Evolutionary conservation across 192 early-diverging fungal species (phyloP).

Genomic region (Coemansia sp.): DNA sequence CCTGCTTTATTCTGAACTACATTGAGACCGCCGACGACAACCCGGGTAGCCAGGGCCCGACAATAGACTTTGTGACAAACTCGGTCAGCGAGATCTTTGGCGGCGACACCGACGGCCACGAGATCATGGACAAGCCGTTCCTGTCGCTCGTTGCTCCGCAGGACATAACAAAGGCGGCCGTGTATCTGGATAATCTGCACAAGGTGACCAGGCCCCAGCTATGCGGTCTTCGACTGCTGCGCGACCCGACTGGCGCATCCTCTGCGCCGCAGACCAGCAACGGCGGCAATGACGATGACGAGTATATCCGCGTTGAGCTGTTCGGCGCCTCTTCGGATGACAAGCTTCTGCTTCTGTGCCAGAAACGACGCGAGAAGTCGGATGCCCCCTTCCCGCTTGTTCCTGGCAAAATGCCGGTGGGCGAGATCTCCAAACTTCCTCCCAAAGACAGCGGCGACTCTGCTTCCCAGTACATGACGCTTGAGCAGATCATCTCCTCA

Average conservation of each 20-base stretch:
- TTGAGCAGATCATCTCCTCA: slow-evolving; percentile 42
- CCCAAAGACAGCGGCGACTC: neutral
- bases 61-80: slow-evolving; percentile 43
- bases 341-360: slow-evolving; percentile 40
- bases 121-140: slow-evolving; percentile 34
- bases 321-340: slow-evolving; percentile 41
- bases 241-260: slow-evolving; percentile 2
- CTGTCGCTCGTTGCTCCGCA: slow-evolving; percentile 29
- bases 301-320: slow-evolving; percentile 30
- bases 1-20: slow-evolving; percentile 31
- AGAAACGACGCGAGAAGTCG: slow-evolving; percentile 14
- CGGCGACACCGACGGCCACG: slow-evolving; percentile 37
- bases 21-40: neutral
- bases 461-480: slow-evolving; percentile 24
- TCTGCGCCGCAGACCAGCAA: neutral
- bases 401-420: neutral
- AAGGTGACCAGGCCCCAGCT: slow-evolving; percentile 25
- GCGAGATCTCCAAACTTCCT: slow-evolving; percentile 7
- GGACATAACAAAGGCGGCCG: slow-evolving; percentile 33
- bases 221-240: slow-evolving; percentile 20
- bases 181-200: slow-evolving; percentile 30
- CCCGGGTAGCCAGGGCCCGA: slow-evolving; percentile 19
- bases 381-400: neutral
- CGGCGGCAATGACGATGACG: neutral
- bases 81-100: slow-evolving; percentile 33